Evolutionary conservation across 805 yeast species (phyloP), one percentile per base, ranked within the genome.

Genomic region (Tetrapisispora namnaoensis): DNA sequence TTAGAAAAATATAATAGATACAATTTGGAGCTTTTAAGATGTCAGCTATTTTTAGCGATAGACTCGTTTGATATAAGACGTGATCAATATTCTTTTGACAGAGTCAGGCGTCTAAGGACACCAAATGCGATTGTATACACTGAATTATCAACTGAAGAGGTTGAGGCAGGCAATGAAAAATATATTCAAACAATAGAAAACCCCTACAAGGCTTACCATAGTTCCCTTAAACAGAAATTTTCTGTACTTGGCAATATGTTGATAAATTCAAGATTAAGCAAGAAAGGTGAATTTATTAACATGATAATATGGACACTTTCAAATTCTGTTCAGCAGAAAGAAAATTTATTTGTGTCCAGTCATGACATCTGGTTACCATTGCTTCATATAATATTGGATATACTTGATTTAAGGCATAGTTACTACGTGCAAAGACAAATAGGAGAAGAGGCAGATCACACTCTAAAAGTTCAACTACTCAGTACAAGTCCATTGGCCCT

Each of bases 311-410:
- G 64, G 65, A 57, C 67, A 4, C 44, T 63, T 30, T 50, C 55
- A 1, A 53, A 51, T 42, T 61, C 64, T 24, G 37, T 54, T 22
- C 53, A 45, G 42, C 50, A 51, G 1, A 48, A 50, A 42, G 35
- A 44, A 16, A 49, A 47, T 11, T 45, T 51, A 9, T 59, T 45
- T 46, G n/a, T 51, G 16, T 44, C 55, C 9, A 51, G 58, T 35
- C 55, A 53, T 27, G 59, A 59, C 5, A 47, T 55, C 20, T 65
- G 69, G 68, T 37, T 56, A 30, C 62, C 62, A 5, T 30, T 63
- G 11, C 40, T 60, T 32, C 46, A 48, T 20, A 43, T 60, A 2
- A 20, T 65, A 2, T 42, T 62, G 16, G 59, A 57, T 30, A 24
- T 62, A 1, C 51, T 57, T 32, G 56, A 54, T 8, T 44, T 62